phyloP scores from a whole-genome alignment of 345 rosid genomes.

The Eutrema heterophyllum region DNA sequence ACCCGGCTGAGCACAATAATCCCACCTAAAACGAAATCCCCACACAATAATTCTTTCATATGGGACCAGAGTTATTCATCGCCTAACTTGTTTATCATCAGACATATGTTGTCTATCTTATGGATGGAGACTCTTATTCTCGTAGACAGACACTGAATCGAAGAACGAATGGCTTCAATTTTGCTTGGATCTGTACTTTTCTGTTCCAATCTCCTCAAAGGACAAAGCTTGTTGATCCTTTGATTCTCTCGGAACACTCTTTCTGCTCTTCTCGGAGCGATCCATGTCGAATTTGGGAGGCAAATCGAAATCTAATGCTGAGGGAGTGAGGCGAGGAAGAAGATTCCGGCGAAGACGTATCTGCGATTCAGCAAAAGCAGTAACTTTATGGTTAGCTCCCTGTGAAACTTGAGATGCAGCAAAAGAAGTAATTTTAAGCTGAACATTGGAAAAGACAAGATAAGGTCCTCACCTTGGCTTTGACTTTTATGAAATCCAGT shows the following conservation, averaged over 20 bases:
- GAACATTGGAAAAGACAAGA: background rate
- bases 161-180: slow-evolving; percentile 36
- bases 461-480: slow-evolving; percentile 62
- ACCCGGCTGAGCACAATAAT: too few relatives aligned
- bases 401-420: background rate
- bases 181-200: slow-evolving; percentile 41
- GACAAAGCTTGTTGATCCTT: background rate
- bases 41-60: slow-evolving; percentile 40
- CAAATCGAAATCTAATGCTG: too few relatives aligned
- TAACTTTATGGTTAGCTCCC: background rate
- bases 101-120: slow-evolving; percentile 53
- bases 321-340: too few relatives aligned
- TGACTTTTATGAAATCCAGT: slow-evolving; percentile 90
- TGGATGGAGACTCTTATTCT: slow-evolving; percentile 55
- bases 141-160: slow-evolving; percentile 43
- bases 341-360: too few relatives aligned
- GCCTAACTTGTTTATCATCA: slow-evolving; percentile 43
- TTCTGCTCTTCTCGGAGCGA: background rate
- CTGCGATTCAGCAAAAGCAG: too few relatives aligned
- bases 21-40: too few relatives aligned
- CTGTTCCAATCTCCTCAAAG: slow-evolving; percentile 35
- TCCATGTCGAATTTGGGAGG: too few relatives aligned
- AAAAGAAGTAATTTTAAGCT: background rate
- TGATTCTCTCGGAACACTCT: background rate
- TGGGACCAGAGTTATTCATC: slow-evolving; percentile 67